These are phyloP conservation scores for Rhodotorula sp. DNA, from an alignment of 1,284 basidiomycete species.

Conservation along the genomic window DNA sequence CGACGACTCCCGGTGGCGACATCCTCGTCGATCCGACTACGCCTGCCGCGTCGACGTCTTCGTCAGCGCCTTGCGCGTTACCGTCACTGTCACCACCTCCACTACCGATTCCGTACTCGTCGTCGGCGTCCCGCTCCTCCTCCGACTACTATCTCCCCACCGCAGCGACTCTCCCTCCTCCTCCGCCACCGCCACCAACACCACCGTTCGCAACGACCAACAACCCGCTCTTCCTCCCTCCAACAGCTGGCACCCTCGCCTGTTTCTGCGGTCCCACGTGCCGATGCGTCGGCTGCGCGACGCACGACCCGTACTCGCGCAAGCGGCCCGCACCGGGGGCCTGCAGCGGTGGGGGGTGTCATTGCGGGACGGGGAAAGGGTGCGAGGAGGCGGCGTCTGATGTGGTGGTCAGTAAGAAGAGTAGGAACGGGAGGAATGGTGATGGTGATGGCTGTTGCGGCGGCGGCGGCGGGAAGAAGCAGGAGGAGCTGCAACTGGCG, in stretches of 20 bases:
- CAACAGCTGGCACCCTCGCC: conserved; percentile 29
- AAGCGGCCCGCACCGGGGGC: conserved; percentile 9
- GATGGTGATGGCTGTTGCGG: background rate
- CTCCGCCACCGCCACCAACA: background rate
- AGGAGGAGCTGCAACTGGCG: background rate
- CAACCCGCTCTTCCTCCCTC: conserved; percentile 33
- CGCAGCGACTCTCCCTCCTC: background rate
- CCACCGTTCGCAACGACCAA: too few species aligned
- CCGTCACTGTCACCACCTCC: background rate
- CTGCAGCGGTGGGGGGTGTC: conserved; percentile 2
- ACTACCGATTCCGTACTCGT: background rate
- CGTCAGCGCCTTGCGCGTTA: background rate
- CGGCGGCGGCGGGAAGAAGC: background rate
- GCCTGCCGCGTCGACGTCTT: background rate
- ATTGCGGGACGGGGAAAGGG: conserved; percentile 11
- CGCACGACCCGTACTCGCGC: conserved; percentile 33
- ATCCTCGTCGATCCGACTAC: background rate
- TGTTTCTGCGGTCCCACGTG: conserved; percentile 41
- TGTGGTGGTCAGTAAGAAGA: background rate
- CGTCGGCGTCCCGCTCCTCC: background rate
- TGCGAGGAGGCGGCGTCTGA: background rate
- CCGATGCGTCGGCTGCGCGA: conserved; percentile 34
- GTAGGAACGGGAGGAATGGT: background rate
- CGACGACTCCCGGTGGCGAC: too few species aligned
- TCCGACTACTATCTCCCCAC: background rate